Evolutionary conservation across 208 protist genomes (phyloP), one percentile per base, ranked within the genome.

Genomic region (Crithidia brevicula): DNA sequence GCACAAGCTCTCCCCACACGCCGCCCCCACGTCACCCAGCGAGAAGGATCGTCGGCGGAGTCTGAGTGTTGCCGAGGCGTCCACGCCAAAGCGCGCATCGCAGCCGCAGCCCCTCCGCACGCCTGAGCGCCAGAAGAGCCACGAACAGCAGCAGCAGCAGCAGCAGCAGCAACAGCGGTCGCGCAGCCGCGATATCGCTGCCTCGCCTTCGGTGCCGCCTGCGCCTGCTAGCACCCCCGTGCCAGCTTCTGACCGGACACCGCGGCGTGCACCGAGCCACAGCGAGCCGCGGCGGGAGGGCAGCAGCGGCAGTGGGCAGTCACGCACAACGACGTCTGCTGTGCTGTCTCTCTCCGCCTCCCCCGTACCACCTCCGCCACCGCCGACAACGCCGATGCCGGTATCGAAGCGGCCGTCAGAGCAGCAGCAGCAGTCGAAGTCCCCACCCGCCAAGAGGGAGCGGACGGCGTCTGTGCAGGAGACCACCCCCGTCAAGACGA

Each of bases 161-260:
- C 36, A 40, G 34, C 34, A 40, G 36, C 36, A 40, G 36, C 36
- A 40, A 13, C 36, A 40, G 36, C 36, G 36, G 36, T 40, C 36
- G 6, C 36, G 42, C 16, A 34, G 56, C 42, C 40, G 56, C 40
- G 27, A 27, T 20, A 18, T 4, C 27, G 52, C 59, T 15, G 20
- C 50, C 5, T 63, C 68, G 11, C 68, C 31, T 16, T 30, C 50
- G 20, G 33, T 53, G 2, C 57, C 68, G 30, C 57, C 67, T 2
- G 63, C 30, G 20, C 60, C 59, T 2, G 50, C 68, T 16, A 62
- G 43, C 68, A 74, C 49, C 38, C 68, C 59, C 0, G 50, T 66
- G n/a, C 61, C 60, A 18, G 43, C 22, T 1, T 15, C 45, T 10
- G 62, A 54, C 30, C 34, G 15, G 20, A 64, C 67, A 15, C 57